These are phyloP conservation scores for Colletotrichum cereale DNA, from an alignment of 2,329 filamentous ascomycete species.

Conservation along the genomic window DNA sequence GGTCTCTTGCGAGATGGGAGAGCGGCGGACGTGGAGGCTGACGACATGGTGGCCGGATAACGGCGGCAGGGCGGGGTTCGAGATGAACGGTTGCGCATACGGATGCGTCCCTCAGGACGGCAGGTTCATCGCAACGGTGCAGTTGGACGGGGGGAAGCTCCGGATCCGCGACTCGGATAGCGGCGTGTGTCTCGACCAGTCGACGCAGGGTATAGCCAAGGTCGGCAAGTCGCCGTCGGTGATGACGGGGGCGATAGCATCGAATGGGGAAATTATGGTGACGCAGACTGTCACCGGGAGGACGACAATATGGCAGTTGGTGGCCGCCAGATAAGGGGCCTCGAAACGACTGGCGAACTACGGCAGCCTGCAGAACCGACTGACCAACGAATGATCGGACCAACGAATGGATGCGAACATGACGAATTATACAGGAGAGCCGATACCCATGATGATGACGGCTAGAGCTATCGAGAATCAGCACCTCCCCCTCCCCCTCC, in stretches of 20 bases:
- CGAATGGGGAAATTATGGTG: constrained; percentile 20
- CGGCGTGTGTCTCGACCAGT: constrained; percentile 36
- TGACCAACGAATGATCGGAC: background rate
- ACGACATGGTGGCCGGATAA: constrained; percentile 34
- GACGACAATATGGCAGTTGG: constrained; percentile 32
- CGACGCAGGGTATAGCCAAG: constrained; percentile 36
- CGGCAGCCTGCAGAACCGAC: too few relatives aligned
- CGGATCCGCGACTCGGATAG: constrained; percentile 21
- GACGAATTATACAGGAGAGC: background rate
- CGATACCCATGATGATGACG: background rate
- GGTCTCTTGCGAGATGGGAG: constrained; percentile 8
- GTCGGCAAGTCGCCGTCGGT: constrained; percentile 31
- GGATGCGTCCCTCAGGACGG: constrained; percentile 21
- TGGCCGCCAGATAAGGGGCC: constrained; percentile 12
- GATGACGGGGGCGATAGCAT: constrained; percentile 12
- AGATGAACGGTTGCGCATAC: constrained; percentile 32
- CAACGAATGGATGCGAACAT: background rate
- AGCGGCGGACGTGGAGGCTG: constrained; percentile 19
- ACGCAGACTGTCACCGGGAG: constrained; percentile 31
- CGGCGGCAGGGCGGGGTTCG: constrained; percentile 20
- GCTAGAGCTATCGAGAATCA: background rate
- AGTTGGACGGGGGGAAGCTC: constrained; percentile 28
- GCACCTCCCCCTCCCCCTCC: too few relatives aligned
- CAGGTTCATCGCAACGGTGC: constrained; percentile 31
- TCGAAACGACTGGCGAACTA: background rate